These are phyloP conservation scores for Penicillium coprophilum DNA, from an alignment of 495 filamentous ascomycete genomes.

Conservation along the genomic window DNA sequence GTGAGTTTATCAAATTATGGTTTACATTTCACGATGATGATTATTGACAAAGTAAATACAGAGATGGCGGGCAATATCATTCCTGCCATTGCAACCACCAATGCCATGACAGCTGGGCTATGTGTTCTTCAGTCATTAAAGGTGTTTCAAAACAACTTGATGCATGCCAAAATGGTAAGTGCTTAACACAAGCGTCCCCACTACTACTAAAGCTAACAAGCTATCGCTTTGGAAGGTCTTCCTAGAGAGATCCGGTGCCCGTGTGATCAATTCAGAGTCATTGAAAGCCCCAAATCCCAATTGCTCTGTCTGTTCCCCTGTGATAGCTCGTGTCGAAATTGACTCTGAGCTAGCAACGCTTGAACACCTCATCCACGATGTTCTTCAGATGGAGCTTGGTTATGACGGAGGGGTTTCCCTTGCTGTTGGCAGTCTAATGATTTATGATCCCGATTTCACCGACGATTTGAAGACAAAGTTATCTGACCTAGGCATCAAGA, in stretches of 20 bases:
- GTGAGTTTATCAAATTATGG: constrained; percentile 33
- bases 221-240: constrained; percentile 59
- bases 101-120: constrained; percentile 90
- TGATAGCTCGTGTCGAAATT: constrained; percentile 61
- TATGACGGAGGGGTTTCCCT: constrained; percentile 84
- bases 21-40: not conserved
- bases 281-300: constrained; percentile 73
- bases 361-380: constrained; percentile 72
- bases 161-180: constrained; percentile 57
- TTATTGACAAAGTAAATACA: constrained; percentile 24
- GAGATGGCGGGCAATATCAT: constrained; percentile 99
- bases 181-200: not conserved
- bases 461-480: constrained; percentile 82
- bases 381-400: constrained; percentile 67
- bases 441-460: constrained; percentile 87
- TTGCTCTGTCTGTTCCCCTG: constrained; percentile 80
- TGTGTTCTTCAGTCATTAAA: constrained; percentile 95
- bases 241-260: constrained; percentile 67
- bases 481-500: constrained; percentile 68
- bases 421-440: constrained; percentile 63
- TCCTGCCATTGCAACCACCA: constrained; percentile 96
- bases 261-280: constrained; percentile 71
- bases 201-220: constrained; percentile 7
- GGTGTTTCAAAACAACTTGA: constrained; percentile 72
- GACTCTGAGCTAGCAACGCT: constrained; percentile 77